These are phyloP conservation scores for Apiospora hydei DNA, from an alignment of 2,329 filamentous ascomycete species.

Conservation along the genomic window DNA sequence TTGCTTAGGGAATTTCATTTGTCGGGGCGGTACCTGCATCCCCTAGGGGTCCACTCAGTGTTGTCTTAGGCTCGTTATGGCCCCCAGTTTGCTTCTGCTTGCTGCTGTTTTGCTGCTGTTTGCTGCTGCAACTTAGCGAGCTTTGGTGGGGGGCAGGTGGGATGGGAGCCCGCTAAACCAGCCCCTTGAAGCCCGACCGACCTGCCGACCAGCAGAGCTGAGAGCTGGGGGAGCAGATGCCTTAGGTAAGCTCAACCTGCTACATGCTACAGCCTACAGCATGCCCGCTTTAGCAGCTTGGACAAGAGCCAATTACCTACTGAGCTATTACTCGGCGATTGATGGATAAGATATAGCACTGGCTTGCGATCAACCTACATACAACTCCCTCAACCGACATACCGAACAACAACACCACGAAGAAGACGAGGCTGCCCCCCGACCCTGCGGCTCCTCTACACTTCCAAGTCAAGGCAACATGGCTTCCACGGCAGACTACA, in stretches of 20 bases:
- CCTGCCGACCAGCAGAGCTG: neutral
- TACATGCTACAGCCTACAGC: neutral
- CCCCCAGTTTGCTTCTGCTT: neutral
- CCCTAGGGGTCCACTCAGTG: neutral
- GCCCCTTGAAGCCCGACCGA: slow-evolving; percentile 6
- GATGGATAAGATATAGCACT: slow-evolving; percentile 14
- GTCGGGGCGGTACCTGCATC: neutral
- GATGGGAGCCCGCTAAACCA: slow-evolving; percentile 6
- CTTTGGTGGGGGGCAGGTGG: slow-evolving; percentile 15
- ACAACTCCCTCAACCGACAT: slow-evolving; percentile 16
- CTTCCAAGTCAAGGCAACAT: slow-evolving; percentile 44
- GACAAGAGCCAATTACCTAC: slow-evolving; percentile 5
- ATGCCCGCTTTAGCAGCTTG: slow-evolving; percentile 8
- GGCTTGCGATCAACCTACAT: slow-evolving; percentile 9
- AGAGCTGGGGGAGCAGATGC: neutral
- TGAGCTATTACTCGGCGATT: slow-evolving; percentile 6
- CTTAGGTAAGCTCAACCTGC: slow-evolving; percentile 14
- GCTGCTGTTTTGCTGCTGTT: neutral
- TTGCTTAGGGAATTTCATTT: slow-evolving; percentile 6
- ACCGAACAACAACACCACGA: neutral
- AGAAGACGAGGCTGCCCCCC: slow-evolving; percentile 23
- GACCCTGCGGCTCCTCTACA: neutral
- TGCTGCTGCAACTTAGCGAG: neutral
- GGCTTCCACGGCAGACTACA: slow-evolving; percentile 64
- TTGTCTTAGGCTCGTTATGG: neutral